A percentile compares a stretch with the other conserved stretches of the same genome.
These are phyloP conservation scores for Hemileccinum impolitum DNA, from an alignment of 768 basidiomycete species.

Conservation along the genomic window DNA sequence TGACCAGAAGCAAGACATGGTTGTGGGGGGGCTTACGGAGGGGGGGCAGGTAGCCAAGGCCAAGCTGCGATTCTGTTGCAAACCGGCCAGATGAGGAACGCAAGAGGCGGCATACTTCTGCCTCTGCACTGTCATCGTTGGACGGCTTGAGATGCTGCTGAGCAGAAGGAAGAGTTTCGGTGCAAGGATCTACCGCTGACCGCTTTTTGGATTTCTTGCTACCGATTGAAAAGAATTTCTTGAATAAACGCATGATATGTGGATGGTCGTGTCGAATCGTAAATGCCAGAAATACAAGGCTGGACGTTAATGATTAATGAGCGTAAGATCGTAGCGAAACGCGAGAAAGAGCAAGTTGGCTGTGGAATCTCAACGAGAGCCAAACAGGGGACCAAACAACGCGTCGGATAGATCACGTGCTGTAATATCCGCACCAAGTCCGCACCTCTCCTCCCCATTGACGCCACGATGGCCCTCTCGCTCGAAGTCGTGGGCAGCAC, in stretches of 20 bases:
- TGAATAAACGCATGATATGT: conserved; percentile 61
- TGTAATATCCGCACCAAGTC: conserved; percentile 14
- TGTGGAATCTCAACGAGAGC: conserved; percentile 31
- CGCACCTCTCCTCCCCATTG: too few species aligned
- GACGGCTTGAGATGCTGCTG: conserved; percentile 13
- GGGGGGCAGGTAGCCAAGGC: conserved; percentile 59
- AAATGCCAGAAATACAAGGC: conserved; percentile 16
- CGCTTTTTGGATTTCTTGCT: conserved; percentile 58
- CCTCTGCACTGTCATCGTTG: conserved; percentile 44
- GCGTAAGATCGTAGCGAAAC: conserved; percentile 17
- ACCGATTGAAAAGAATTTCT: conserved; percentile 65
- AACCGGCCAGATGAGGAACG: conserved; percentile 72
- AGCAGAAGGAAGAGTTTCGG: conserved; percentile 27
- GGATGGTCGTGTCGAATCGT: conserved; percentile 28
- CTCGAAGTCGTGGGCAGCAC: conserved; percentile 52
- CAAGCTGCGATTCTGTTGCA: conserved; percentile 52
- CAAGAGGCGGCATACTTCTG: conserved; percentile 47
- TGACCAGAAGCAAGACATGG: not conserved
- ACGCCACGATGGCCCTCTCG: conserved; percentile 19
- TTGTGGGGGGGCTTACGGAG: conserved; percentile 52
- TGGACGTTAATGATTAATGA: conserved; percentile 30
- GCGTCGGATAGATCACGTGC: conserved; percentile 21
- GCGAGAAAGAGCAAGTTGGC: not conserved
- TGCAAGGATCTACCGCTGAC: conserved; percentile 24
- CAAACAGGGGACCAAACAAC: conserved; percentile 42